phyloP scores from a whole-genome alignment of 2,329 filamentous ascomycete species.

The Gaeumannomyces sp. region DNA sequence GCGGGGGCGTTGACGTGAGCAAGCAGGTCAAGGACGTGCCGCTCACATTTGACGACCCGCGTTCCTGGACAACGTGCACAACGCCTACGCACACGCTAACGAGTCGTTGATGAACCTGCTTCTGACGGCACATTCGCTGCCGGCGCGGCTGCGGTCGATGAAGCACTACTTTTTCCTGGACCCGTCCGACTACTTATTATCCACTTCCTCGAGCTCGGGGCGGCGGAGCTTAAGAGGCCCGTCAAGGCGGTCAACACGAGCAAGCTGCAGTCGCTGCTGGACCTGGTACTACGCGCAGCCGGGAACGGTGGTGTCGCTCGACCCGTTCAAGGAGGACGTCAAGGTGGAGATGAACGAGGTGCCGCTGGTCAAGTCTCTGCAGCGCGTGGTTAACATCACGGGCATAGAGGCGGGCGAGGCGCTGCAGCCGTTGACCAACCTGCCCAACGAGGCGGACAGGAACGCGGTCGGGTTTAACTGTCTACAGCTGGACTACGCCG shows the following conservation, averaged over 20 bases:
- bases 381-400: conserved; percentile 93
- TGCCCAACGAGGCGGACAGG: conserved; percentile 56
- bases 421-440: conserved; percentile 59
- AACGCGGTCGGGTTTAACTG: conserved; percentile 86
- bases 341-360: conserved; percentile 97
- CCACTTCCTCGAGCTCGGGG: conserved; percentile 88
- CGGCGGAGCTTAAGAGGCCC: conserved; percentile 88
- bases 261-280: conserved; percentile 92
- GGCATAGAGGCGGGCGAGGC: conserved; percentile 87
- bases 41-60: conserved; percentile 80
- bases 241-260: conserved; percentile 83
- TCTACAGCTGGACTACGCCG: conserved; percentile 85
- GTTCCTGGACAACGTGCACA: conserved; percentile 96
- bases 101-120: conserved; percentile 86
- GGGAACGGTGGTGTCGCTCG: conserved; percentile 85
- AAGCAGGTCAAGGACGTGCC: conserved; percentile 86
- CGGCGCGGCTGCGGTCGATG: conserved; percentile 77
- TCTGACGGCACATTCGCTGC: conserved; percentile 85
- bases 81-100: conserved; percentile 91
- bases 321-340: conserved; percentile 97
- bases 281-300: conserved; percentile 94
- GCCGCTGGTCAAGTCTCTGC: conserved; percentile 85
- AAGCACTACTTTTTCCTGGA: conserved; percentile 99
- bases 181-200: conserved; percentile 96
- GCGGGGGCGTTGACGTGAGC: conserved; percentile 89